phyloP scores from a whole-genome alignment of 2,329 filamentous ascomycete genomes.

The Colletotrichum coccodes region DNA sequence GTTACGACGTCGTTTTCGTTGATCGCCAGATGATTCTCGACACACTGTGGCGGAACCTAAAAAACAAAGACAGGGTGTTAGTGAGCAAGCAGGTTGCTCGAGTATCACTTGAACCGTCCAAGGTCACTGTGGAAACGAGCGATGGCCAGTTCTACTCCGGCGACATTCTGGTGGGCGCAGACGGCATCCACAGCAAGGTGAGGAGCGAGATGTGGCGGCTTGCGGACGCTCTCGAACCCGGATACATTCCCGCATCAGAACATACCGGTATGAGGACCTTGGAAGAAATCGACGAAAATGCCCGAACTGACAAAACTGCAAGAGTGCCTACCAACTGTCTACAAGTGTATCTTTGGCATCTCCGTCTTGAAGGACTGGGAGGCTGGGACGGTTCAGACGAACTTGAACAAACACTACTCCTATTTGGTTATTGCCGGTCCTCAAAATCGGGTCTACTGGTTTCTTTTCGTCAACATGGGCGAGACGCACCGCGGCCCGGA shows the following conservation, averaged over 20 bases:
- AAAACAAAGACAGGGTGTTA: slow-evolving; percentile 38
- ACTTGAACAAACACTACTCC: slow-evolving; percentile 37
- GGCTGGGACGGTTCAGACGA: slow-evolving; percentile 35
- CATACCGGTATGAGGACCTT: slow-evolving; percentile 29
- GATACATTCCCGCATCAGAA: slow-evolving; percentile 37
- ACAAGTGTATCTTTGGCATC: slow-evolving; percentile 51
- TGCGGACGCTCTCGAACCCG: slow-evolving; percentile 36
- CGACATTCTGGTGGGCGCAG: slow-evolving; percentile 41
- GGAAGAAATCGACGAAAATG: background rate
- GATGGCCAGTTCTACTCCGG: slow-evolving; percentile 5
- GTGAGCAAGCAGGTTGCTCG: background rate
- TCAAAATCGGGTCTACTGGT: slow-evolving; percentile 46
- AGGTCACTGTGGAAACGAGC: background rate
- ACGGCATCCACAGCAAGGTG: slow-evolving; percentile 51
- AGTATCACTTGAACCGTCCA: background rate
- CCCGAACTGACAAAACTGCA: background rate
- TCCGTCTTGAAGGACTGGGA: slow-evolving; percentile 38
- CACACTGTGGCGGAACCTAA: slow-evolving; percentile 44
- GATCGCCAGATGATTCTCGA: slow-evolving; percentile 47
- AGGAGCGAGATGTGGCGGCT: slow-evolving; percentile 42
- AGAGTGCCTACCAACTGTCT: slow-evolving; percentile 34
- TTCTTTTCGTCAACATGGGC: slow-evolving; percentile 40
- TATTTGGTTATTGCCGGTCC: slow-evolving; percentile 43
- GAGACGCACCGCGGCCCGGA: background rate
- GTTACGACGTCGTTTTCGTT: slow-evolving; percentile 45